Evolutionary conservation across 805 yeast genomes (phyloP).

Genomic region (Starmera caribaea): DNA sequence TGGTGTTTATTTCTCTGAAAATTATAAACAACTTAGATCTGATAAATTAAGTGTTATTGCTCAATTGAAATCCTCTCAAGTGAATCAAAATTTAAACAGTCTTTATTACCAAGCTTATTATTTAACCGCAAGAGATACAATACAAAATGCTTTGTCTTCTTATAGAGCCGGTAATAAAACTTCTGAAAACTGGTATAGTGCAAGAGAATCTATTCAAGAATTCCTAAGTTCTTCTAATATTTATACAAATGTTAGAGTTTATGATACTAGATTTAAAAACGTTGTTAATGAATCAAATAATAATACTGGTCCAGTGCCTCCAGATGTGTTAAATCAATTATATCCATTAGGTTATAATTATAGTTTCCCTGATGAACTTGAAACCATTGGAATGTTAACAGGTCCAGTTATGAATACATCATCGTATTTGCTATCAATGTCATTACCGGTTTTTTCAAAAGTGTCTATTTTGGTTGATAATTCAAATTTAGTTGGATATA

Average conservation of each 20-base stretch:
- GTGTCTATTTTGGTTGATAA: conserved; percentile 52
- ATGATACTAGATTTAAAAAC: conserved; percentile 45
- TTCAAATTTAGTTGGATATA: conserved; percentile 51
- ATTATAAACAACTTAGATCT: conserved; percentile 50
- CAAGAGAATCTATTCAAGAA: conserved; percentile 42
- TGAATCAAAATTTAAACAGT: conserved; percentile 55
- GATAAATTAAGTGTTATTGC: conserved; percentile 73
- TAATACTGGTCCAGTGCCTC: conserved; percentile 27
- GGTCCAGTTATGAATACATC: conserved; percentile 52
- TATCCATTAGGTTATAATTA: conserved; percentile 39
- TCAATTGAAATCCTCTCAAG: conserved; percentile 71
- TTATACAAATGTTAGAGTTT: conserved; percentile 55
- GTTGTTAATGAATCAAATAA: conserved; percentile 36
- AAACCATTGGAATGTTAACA: conserved; percentile 38
- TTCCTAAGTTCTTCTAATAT: conserved; percentile 55
- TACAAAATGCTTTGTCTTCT: conserved; percentile 50
- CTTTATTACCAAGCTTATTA: conserved; percentile 62
- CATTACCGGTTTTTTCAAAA: conserved; percentile 67
- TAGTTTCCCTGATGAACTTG: conserved; percentile 34
- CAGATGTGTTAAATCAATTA: conserved; percentile 25
- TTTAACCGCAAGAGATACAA: conserved; percentile 48
- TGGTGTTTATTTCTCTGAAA: conserved; percentile 62
- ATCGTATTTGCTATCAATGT: conserved; percentile 57
- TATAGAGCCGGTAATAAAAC: conserved; percentile 70
- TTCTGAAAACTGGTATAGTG: conserved; percentile 32